Evolutionary conservation across 140 eudicot species (phyloP), one percentile per base, ranked within the genome.

Genomic region (Flaveria floridana): DNA sequence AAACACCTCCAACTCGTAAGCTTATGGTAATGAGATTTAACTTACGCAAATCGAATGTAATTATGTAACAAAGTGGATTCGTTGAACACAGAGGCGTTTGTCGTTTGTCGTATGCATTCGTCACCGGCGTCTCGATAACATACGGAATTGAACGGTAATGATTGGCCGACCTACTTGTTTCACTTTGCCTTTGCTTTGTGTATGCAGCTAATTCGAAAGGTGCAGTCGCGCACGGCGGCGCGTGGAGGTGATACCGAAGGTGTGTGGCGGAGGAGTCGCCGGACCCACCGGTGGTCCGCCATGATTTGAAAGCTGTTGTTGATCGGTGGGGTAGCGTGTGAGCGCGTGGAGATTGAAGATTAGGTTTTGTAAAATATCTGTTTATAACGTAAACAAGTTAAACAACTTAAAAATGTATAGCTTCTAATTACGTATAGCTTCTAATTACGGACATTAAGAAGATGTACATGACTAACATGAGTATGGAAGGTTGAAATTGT

Each of bases 161-260:
- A 67, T 53, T 72, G 69, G 66, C 70, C 30, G 77, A 58, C 72
- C 20, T 78, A 51, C 71, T 20, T 78, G 77, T 73, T 76, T 19
- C 26, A 61, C 10, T 78, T 78, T 73, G 73, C 83, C 83, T 73
- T 79, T 79, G 83, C 56, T 56, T 73, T 74, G 18, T 71, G 78
- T 71, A 63, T 12, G 82, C 82, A 63, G 82, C 47, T 10, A 62
- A 56, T 2, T 44, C 6, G 50, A 67, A 10, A 65, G 23, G 28
- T 51, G 3, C 8, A 50, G 56, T 28, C 74, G 79, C 75, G 21
- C 6, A 21, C 10, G 65, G 65, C 6, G 48, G 83, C 83, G 83
- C 79, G 79, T 79, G 79, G 12, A 7, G 18, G 65, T 18, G 2
- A 28, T 10, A 18, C 0, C 28, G 23, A 25, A 23, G 57, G 34